Evolutionary conservation across 495 filamentous ascomycete genomes (phyloP), one percentile per base, ranked within the genome.

Genomic region (Oleoguttula mirabilis): DNA sequence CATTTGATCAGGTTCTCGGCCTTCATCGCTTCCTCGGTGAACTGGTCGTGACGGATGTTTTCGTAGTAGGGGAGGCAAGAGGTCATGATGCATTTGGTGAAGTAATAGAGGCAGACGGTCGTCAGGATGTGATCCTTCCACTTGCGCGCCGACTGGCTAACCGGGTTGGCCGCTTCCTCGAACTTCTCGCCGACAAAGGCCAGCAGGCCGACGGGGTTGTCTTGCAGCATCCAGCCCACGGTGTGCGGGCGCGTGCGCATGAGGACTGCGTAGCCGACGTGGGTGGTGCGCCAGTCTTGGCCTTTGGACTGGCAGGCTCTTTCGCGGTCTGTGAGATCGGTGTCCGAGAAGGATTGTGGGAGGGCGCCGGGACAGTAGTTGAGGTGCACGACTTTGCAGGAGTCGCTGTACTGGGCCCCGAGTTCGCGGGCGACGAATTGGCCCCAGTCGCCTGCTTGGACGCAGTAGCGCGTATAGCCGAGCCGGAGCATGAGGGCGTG

Each of bases 1-100:
- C 21, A 24, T 31, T 39, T 50, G 32, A 57, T 53, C 4, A 32
- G 22, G 32, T 55, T 55, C 14, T 52, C 41, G 30, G 25, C 32
- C 39, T 50, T 34, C 36, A 36, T 41, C 25, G 54, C 48, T 35
- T 36, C 47, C 17, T 32, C 37, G 1, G 40, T 44, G 28, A 51
- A 55, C 10, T 43, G 22, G n/a, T 55, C 48, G 30, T 52, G 44
- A 12, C 44, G 43, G 6, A 47, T 45, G 34, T 57, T 57, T 15
- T 55, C 40, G 38, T 52, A 52, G 38, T 55, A 55, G 38, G 21
- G 22, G 10, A 56, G 32, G 22, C 28, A 39, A 11, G n/a, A 21
- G 2, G 45, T 45, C 41, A 50, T 47, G 21, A 50, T 53, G n/a
- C 32, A 39, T 23, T 36, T 21, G 23, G 44, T 46, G 41, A 56